These are phyloP conservation scores for Mediolabrus comicus DNA, from an alignment of 108 stramenopile genomes.

Conservation along the genomic window DNA sequence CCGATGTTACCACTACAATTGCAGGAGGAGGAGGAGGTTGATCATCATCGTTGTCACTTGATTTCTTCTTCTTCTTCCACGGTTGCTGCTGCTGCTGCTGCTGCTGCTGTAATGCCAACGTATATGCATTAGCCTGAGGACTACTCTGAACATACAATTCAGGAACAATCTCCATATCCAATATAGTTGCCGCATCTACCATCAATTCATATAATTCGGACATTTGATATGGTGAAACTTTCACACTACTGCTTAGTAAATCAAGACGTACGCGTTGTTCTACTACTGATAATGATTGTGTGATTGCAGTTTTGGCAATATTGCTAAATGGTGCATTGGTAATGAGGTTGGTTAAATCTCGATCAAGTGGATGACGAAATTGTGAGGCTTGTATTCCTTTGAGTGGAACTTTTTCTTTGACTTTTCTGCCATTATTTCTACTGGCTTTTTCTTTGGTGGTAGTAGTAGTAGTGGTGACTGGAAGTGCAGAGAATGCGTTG, in stretches of 20 bases:
- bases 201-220: slow-evolving; percentile 44
- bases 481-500: no score
- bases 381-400: slow-evolving; percentile 40
- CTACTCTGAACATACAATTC: slow-evolving; percentile 59
- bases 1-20: slow-evolving; percentile 61
- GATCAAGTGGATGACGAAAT: slow-evolving; percentile 62
- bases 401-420: no score
- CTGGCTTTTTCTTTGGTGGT: no score
- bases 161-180: slow-evolving; percentile 40
- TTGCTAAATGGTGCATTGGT: slow-evolving; percentile 22
- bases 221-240: slow-evolving; percentile 48
- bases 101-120: slow-evolving; percentile 56
- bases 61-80: no score
- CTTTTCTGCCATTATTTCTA: no score
- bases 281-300: slow-evolving; percentile 37
- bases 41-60: no score
- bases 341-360: slow-evolving; percentile 43
- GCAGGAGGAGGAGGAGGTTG: no score
- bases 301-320: slow-evolving; percentile 32
- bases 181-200: slow-evolving; percentile 35
- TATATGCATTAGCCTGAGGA: slow-evolving; percentile 64
- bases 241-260: slow-evolving; percentile 47
- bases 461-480: no score
- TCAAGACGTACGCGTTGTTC: slow-evolving; percentile 57
- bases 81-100: no score